Percentiles rank a stretch among this genome's conserved stretches.
Conservation (phyloP, 768 basidiomycete genomes). For the Lactarius vividus region DNA sequence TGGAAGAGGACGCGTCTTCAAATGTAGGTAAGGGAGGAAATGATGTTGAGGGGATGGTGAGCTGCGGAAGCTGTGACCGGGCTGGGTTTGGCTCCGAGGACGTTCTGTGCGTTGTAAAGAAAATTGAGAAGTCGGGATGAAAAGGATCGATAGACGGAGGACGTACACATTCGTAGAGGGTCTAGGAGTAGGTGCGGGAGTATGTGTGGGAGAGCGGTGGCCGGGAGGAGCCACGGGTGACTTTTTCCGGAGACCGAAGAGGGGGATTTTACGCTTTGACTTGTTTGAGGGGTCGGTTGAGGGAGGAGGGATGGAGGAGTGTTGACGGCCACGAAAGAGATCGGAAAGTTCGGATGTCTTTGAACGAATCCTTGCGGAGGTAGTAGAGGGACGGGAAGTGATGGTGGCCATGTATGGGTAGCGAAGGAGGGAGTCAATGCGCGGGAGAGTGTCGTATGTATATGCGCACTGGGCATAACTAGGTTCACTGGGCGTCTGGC, state of each 20-base stretch:
- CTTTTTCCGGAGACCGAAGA: slow-evolving; percentile 27
- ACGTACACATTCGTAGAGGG: slow-evolving; percentile 16
- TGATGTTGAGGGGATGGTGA: slow-evolving; percentile 14
- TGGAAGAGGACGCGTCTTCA: slow-evolving; percentile 20
- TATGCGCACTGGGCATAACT: slow-evolving; percentile 8
- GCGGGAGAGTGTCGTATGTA: slow-evolving; percentile 12
- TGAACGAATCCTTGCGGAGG: slow-evolving; percentile 22
- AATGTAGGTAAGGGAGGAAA: slow-evolving; percentile 10
- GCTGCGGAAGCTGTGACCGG: slow-evolving; percentile 3
- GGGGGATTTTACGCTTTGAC: slow-evolving; percentile 25
- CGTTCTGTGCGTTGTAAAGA: not conserved
- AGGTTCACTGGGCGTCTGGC: not conserved
- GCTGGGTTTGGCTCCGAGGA: not conserved
- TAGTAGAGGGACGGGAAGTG: slow-evolving; percentile 17
- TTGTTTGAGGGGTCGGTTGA: slow-evolving; percentile 9
- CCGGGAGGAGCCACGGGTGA: slow-evolving; percentile 6
- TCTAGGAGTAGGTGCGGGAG: slow-evolving; percentile 4
- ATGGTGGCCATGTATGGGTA: slow-evolving; percentile 11
- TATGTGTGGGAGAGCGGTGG: slow-evolving; percentile 1
- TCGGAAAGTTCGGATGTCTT: slow-evolving; percentile 27
- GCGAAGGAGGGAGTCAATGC: slow-evolving; percentile 2
- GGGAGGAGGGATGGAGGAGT: slow-evolving; percentile 7
- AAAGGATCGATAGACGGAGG: not conserved
- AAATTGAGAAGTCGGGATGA: not conserved
- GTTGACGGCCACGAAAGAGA: slow-evolving; percentile 24